Conservation (phyloP, 1,139 yeast genomes). For the Kurtzmaniella quercitrusa region DNA sequence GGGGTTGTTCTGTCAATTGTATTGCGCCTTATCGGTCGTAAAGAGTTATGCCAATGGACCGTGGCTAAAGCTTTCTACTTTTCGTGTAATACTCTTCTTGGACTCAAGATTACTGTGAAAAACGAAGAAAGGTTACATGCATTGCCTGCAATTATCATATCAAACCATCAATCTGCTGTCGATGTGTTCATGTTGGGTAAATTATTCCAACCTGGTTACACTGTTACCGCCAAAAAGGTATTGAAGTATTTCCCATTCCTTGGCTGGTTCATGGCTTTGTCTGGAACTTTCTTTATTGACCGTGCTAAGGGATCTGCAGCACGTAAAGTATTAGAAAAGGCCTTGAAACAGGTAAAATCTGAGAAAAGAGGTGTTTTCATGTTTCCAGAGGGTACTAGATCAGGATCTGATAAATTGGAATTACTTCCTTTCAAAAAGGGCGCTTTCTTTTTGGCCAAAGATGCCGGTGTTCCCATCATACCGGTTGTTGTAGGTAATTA, state of each 20-base stretch:
- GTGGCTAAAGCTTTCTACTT: conserved; percentile 80
- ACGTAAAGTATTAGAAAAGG: conserved; percentile 64
- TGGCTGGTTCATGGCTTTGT: conserved; percentile 92
- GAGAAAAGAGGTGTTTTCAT: conserved; percentile 72
- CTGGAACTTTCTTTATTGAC: conserved; percentile 89
- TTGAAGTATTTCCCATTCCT: conserved; percentile 84
- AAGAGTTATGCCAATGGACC: conserved; percentile 80
- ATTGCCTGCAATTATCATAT: conserved; percentile 75
- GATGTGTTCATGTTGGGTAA: conserved; percentile 79
- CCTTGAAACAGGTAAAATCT: conserved; percentile 56
- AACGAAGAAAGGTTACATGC: conserved; percentile 50
- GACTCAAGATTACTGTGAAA: conserved; percentile 64
- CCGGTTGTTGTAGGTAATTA: conserved; percentile 89
- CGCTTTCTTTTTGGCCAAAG: conserved; percentile 94
- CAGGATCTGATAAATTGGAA: conserved; percentile 62
- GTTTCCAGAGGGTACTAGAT: conserved; percentile 96
- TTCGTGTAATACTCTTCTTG: conserved; percentile 56
- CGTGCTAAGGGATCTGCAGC: conserved; percentile 78
- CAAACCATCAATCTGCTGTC: conserved; percentile 90
- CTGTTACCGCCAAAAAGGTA: conserved; percentile 88
- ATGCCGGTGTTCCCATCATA: conserved; percentile 82
- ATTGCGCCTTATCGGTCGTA: conserved; percentile 66
- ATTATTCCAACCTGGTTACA: conserved; percentile 82
- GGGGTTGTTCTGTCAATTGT: conserved; percentile 76
- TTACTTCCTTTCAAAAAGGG: conserved; percentile 93